A percentile compares a stretch with the other conserved stretches of the same genome.
phyloP scores from a whole-genome alignment of 176 grass and related monocot genomes.

The Oryza glumipatula region DNA sequence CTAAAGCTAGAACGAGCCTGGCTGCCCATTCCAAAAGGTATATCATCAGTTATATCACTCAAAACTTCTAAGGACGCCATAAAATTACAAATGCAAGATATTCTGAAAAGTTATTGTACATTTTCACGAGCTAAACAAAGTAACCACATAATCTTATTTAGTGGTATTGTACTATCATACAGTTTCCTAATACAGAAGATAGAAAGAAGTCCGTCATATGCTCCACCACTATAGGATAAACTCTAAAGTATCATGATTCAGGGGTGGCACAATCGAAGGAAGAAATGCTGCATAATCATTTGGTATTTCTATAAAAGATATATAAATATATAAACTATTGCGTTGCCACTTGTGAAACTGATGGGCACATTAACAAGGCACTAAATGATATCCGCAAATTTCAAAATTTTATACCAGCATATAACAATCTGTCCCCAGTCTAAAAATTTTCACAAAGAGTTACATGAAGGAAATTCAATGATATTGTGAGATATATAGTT shows the following conservation, averaged over 20 bases:
- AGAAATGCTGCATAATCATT: neutral
- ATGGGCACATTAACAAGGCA: neutral
- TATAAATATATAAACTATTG: neutral
- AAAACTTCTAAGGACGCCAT: neutral
- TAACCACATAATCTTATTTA: neutral
- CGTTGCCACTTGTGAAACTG: neutral
- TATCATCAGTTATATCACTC: slow-evolving; percentile 46
- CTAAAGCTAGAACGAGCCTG: slow-evolving; percentile 99
- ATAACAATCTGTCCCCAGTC: neutral
- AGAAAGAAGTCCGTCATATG: neutral
- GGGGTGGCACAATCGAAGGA: neutral
- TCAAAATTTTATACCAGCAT: slow-evolving; percentile 8
- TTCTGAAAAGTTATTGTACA: slow-evolving; percentile 5
- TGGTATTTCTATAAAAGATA: neutral
- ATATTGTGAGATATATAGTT: neutral
- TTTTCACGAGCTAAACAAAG: neutral
- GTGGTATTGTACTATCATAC: neutral
- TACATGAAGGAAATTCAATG: slow-evolving; percentile 1
- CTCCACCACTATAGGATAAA: neutral
- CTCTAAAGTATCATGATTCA: neutral
- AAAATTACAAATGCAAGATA: slow-evolving; percentile 5
- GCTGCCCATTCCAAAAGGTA: slow-evolving; percentile 80
- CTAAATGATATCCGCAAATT: neutral
- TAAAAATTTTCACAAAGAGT: neutral
- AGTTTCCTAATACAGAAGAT: slow-evolving; percentile 3